Conservation (phyloP, 768 basidiomycete species). For the Leccinum barrowsii region DNA sequence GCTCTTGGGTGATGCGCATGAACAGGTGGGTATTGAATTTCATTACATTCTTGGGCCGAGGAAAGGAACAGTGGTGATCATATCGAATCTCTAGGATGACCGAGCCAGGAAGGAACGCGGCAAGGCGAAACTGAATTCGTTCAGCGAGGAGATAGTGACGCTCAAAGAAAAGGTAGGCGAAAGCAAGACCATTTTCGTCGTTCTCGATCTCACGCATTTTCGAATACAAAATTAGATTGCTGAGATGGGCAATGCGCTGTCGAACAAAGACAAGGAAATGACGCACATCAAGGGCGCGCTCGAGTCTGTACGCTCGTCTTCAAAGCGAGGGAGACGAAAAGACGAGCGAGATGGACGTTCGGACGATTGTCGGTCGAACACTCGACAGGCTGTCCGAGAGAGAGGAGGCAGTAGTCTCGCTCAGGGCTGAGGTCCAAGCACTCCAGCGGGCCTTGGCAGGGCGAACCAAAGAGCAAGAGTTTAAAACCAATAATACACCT, state of each 20-base stretch:
- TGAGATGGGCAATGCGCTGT: conserved; percentile 46
- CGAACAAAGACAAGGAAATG: conserved; percentile 68
- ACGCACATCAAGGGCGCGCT: conserved; percentile 79
- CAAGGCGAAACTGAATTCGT: conserved; percentile 62
- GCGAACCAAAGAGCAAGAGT: conserved; percentile 63
- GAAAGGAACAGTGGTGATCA: background rate
- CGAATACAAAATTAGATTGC: conserved; percentile 38
- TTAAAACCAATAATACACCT: conserved; percentile 63
- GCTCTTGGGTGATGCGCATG: conserved; percentile 53
- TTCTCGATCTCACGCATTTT: background rate
- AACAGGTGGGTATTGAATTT: conserved; percentile 45
- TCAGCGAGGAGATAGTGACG: conserved; percentile 72
- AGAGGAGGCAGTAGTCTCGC: conserved; percentile 56
- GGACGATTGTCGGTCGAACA: conserved; percentile 63
- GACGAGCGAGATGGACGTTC: conserved; percentile 57
- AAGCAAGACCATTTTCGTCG: background rate
- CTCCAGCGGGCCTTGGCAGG: conserved; percentile 50
- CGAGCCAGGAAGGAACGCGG: conserved; percentile 74
- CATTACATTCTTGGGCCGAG: background rate
- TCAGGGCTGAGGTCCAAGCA: conserved; percentile 48
- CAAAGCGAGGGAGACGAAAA: conserved; percentile 46
- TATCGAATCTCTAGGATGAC: conserved; percentile 49
- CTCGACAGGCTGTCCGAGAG: conserved; percentile 68
- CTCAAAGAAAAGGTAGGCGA: conserved; percentile 61
- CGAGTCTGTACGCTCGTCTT: conserved; percentile 83